Evolutionary conservation across 192 early-diverging fungal genomes (phyloP).

Genomic region (Geranomyces variabilis): DNA sequence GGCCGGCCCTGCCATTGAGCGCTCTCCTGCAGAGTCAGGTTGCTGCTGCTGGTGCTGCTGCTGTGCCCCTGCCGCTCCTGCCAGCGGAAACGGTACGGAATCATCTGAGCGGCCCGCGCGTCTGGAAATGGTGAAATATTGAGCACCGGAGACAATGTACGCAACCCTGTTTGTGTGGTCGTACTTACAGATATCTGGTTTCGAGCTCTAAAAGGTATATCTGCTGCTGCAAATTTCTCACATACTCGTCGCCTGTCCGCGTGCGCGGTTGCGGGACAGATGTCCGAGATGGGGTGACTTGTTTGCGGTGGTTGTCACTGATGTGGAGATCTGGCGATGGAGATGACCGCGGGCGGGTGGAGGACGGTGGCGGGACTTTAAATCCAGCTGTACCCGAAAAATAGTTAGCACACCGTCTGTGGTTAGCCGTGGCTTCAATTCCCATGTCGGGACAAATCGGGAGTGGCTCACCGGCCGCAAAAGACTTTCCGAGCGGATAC

Average conservation of each 20-base stretch:
- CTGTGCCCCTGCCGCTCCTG: neutral
- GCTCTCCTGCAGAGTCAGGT: neutral
- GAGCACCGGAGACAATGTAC: neutral
- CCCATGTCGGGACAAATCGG: neutral
- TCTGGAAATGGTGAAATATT: neutral
- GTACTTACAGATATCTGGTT: conserved; percentile 59
- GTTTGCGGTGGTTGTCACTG: neutral
- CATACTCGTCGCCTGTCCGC: conserved; percentile 53
- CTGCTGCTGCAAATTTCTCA: conserved; percentile 63
- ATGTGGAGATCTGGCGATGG: neutral
- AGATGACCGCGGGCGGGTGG: conserved; percentile 2
- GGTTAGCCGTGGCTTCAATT: no score
- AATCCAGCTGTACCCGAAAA: neutral
- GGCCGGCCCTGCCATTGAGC: neutral
- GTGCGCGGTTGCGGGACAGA: neutral
- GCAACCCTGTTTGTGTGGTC: neutral
- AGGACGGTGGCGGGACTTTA: neutral
- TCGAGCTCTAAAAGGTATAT: conserved; percentile 63
- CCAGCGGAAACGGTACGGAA: conserved; percentile 17
- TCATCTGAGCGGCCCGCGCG: conserved; percentile 18
- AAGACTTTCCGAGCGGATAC: conserved; percentile 19
- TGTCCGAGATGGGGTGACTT: neutral
- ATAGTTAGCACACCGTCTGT: no score
- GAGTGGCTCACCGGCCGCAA: neutral
- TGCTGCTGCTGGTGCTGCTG: neutral